Conservation (phyloP, 2,329 filamentous ascomycete genomes). For the Aspergillus sp. region DNA sequence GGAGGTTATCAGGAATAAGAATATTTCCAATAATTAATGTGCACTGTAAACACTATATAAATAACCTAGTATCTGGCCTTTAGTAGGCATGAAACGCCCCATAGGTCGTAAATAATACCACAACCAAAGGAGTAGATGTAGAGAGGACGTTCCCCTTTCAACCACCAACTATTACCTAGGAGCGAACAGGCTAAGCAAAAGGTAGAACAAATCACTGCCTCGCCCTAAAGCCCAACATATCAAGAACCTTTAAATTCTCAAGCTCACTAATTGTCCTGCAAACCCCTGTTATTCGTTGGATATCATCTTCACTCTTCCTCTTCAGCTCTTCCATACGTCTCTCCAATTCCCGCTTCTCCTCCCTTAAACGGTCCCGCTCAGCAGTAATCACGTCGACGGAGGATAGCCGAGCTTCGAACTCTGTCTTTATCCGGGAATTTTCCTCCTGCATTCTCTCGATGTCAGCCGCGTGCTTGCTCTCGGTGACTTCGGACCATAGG, state of each 20-base stretch:
- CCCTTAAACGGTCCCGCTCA: neutral
- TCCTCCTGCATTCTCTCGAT: neutral
- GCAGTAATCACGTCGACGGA: neutral
- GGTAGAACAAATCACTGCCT: neutral
- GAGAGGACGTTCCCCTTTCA: too few relatives aligned
- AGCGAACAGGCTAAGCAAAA: too few relatives aligned
- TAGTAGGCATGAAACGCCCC: too few relatives aligned
- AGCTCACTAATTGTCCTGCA: neutral
- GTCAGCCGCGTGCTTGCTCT: neutral
- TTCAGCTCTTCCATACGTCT: neutral
- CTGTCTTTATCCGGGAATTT: neutral
- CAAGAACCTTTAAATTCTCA: neutral
- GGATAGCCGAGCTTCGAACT: neutral
- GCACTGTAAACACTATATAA: too few relatives aligned
- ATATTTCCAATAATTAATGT: too few relatives aligned
- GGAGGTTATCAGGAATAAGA: too few relatives aligned
- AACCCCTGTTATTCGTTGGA: neutral
- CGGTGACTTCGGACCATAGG: neutral
- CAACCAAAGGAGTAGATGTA: too few relatives aligned
- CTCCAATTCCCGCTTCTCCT: neutral
- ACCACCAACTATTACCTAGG: too few relatives aligned
- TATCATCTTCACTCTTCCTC: neutral
- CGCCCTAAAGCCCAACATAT: neutral
- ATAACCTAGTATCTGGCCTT: too few relatives aligned
- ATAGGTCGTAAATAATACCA: too few relatives aligned